These are phyloP conservation scores for Crataegus laevigata DNA, from an alignment of 306 rosid species.

Conservation along the genomic window DNA sequence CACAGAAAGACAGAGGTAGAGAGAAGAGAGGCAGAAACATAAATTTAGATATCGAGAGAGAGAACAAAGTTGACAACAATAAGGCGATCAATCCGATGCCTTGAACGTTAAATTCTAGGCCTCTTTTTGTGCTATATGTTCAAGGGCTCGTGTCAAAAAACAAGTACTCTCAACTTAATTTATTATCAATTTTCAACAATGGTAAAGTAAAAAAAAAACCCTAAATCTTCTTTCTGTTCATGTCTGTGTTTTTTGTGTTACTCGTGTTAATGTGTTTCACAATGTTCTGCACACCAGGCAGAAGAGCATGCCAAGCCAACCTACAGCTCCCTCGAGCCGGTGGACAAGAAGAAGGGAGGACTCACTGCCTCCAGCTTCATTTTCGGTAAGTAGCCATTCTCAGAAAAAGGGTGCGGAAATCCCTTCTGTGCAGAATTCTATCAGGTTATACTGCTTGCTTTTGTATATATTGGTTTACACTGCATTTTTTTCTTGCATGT, in stretches of 20 bases:
- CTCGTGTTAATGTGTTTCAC: neutral
- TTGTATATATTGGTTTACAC: too few species aligned
- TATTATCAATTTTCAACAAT: neutral
- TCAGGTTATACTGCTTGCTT: neutral
- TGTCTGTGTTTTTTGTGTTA: conserved; percentile 1
- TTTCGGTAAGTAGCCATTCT: conserved; percentile 35
- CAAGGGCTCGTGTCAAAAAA: neutral
- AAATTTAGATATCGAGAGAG: neutral
- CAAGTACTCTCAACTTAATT: neutral
- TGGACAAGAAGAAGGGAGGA: conserved; percentile 50
- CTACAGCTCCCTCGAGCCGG: conserved; percentile 13
- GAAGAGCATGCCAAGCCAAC: conserved; percentile 33
- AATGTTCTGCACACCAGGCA: conserved; percentile 4
- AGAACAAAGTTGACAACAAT: conserved; percentile 7
- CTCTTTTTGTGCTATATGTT: neutral
- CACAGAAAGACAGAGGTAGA: neutral
- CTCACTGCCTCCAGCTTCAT: conserved; percentile 60
- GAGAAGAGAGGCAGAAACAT: neutral
- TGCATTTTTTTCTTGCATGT: neutral
- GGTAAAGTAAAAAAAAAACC: neutral
- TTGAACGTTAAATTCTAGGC: conserved; percentile 32
- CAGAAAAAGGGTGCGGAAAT: neutral
- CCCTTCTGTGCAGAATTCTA: neutral
- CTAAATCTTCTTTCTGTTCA: neutral
- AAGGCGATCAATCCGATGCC: conserved; percentile 26